These are phyloP conservation scores for Mycena epipterygia DNA, from an alignment of 768 basidiomycete genomes.

Conservation along the genomic window DNA sequence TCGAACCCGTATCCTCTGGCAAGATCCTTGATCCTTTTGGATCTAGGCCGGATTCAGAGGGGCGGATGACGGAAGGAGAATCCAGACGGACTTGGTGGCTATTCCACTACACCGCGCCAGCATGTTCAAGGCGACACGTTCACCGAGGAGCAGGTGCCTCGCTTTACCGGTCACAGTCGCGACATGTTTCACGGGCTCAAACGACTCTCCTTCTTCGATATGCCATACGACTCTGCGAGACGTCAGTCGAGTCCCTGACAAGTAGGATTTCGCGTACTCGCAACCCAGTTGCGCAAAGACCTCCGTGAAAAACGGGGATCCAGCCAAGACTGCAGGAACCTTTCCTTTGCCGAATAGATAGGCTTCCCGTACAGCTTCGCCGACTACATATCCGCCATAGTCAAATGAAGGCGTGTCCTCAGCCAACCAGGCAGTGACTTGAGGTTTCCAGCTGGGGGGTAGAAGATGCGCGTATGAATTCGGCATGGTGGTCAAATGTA, in stretches of 20 bases:
- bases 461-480: constrained; percentile 78
- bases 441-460: constrained; percentile 92
- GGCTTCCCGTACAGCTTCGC: constrained; percentile 88
- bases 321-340: constrained; percentile 85
- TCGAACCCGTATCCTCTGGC: constrained; percentile 84
- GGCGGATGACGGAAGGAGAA: not conserved
- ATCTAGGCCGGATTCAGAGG: constrained; percentile 62
- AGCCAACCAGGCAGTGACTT: constrained; percentile 85
- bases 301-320: constrained; percentile 95
- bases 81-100: constrained; percentile 83
- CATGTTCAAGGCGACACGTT: constrained; percentile 93
- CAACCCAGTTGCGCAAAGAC: constrained; percentile 92
- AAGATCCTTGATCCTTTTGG: constrained; percentile 83
- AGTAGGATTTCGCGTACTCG: constrained; percentile 69
- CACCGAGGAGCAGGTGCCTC: constrained; percentile 89
- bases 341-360: constrained; percentile 93
- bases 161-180: constrained; percentile 95
- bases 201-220: constrained; percentile 83
- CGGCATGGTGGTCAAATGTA: constrained; percentile 32
- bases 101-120: constrained; percentile 97
- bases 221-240: constrained; percentile 91
- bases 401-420: constrained; percentile 98
- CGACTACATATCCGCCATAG: constrained; percentile 96
- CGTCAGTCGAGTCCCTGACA: not conserved
- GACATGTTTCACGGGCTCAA: constrained; percentile 86